These are phyloP conservation scores for Naganishia antarctica DNA, from an alignment of 768 basidiomycete species.

Conservation along the genomic window DNA sequence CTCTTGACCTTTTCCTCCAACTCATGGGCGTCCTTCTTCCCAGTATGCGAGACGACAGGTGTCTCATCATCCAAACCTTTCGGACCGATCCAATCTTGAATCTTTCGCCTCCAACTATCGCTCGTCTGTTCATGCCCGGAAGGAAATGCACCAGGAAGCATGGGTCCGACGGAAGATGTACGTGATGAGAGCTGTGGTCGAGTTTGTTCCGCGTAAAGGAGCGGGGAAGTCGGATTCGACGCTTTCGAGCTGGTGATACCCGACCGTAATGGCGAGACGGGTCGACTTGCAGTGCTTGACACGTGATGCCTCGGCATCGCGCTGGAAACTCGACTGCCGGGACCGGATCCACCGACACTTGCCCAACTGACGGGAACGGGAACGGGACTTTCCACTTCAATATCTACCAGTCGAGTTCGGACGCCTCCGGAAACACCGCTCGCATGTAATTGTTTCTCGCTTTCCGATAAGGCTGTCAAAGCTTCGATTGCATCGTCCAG, in stretches of 20 bases:
- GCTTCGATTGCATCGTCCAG: conserved; percentile 76
- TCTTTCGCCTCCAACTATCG: conserved; percentile 26
- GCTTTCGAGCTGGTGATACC: conserved; percentile 6
- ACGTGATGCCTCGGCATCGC: not conserved
- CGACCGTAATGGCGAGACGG: not conserved
- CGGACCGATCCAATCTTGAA: conserved; percentile 27
- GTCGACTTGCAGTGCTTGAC: not conserved
- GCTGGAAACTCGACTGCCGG: not conserved
- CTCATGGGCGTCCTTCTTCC: not conserved
- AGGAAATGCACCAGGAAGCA: conserved; percentile 24
- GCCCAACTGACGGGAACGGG: not conserved
- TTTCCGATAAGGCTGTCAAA: conserved; percentile 47
- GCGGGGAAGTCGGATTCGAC: conserved; percentile 8
- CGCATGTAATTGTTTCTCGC: conserved; percentile 3
- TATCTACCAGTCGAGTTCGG: conserved; percentile 2
- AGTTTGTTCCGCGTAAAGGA: not conserved
- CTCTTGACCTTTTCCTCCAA: not conserved
- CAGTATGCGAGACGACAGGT: too few relatives aligned
- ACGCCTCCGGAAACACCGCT: not conserved
- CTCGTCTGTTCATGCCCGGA: not conserved
- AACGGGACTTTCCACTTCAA: conserved; percentile 13
- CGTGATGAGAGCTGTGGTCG: not conserved
- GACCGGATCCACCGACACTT: not conserved
- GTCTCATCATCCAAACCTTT: not conserved
- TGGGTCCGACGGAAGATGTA: not conserved